Evolutionary conservation across 352 stramenopile genomes (phyloP).

Genomic region (Phytophthora pluvialis): DNA sequence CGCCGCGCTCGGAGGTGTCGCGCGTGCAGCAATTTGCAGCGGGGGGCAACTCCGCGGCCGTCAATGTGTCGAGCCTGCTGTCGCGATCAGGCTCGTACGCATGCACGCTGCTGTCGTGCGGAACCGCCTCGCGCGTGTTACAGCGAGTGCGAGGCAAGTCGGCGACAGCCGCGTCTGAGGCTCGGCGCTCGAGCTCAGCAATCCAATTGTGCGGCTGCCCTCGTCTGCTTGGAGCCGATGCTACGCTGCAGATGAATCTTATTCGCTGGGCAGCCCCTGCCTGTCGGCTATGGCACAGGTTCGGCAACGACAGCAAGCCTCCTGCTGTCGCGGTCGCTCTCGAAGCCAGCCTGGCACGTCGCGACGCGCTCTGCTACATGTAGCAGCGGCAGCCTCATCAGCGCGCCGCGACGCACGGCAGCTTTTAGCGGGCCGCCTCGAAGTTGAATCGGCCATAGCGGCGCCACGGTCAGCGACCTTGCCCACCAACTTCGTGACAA

Average conservation of each 20-base stretch:
- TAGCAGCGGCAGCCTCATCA: neutral
- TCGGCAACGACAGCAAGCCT: neutral
- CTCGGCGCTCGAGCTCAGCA: conserved; percentile 12
- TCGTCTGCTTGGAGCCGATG: conserved; percentile 19
- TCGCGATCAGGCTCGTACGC: neutral
- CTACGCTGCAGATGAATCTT: conserved; percentile 23
- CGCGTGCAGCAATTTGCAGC: neutral
- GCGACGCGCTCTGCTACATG: neutral
- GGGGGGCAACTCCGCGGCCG: neutral
- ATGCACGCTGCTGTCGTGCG: neutral
- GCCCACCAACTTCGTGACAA: too few species aligned
- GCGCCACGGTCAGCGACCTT: neutral
- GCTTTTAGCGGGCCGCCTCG: neutral
- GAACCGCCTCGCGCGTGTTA: neutral
- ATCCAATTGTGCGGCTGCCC: conserved; percentile 7
- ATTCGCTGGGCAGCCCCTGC: conserved; percentile 12
- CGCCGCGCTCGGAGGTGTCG: neutral
- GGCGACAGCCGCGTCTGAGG: conserved; percentile 1
- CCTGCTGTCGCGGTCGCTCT: neutral
- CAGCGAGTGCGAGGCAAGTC: neutral
- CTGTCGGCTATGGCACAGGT: conserved; percentile 1
- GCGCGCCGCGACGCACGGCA: conserved; percentile 1
- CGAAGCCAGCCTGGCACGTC: conserved; percentile 10
- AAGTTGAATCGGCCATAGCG: neutral
- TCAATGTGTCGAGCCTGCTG: neutral